These are phyloP conservation scores for Fusarium redolens DNA, from an alignment of 2,329 filamentous ascomycete genomes.

Conservation along the genomic window DNA sequence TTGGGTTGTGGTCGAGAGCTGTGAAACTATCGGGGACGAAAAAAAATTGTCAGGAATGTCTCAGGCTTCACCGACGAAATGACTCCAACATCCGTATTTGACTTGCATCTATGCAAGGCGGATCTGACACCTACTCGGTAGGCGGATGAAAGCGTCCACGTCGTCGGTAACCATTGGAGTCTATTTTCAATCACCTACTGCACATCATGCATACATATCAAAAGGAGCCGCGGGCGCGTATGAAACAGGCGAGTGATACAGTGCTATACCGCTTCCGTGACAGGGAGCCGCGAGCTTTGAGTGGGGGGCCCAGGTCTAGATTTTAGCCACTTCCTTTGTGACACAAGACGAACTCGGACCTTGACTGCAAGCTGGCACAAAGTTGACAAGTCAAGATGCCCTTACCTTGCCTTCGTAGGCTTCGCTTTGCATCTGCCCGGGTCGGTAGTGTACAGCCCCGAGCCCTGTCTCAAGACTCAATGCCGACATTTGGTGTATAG, in stretches of 20 bases:
- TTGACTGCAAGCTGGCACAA: slow-evolving; percentile 29
- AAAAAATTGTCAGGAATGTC: slow-evolving; percentile 11
- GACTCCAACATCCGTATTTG: slow-evolving; percentile 29
- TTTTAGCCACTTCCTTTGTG: slow-evolving; percentile 31
- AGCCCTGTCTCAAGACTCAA: slow-evolving; percentile 19
- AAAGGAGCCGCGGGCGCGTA: slow-evolving; percentile 37
- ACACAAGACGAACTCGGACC: slow-evolving; percentile 21
- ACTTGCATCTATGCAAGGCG: slow-evolving; percentile 36
- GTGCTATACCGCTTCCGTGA: slow-evolving; percentile 38
- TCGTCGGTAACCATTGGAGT: slow-evolving; percentile 44
- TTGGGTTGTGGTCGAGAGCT: slow-evolving; percentile 6
- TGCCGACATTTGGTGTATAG: slow-evolving; percentile 33
- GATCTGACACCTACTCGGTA: slow-evolving; percentile 41
- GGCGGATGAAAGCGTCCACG: slow-evolving; percentile 42
- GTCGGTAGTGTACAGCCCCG: slow-evolving; percentile 30
- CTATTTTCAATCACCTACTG: slow-evolving; percentile 43
- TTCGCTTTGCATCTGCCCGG: slow-evolving; percentile 18
- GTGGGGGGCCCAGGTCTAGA: slow-evolving; percentile 29
- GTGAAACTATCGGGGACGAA: not conserved
- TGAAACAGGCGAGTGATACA: slow-evolving; percentile 35
- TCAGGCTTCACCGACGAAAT: slow-evolving; percentile 46
- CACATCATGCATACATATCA: slow-evolving; percentile 48
- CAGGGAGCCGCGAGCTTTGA: slow-evolving; percentile 31
- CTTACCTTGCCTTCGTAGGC: not conserved
- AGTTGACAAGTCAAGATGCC: slow-evolving; percentile 12